Evolutionary conservation across 2,329 filamentous ascomycete species (phyloP), one percentile per base, ranked within the genome.

Genomic region (Fusarium miscanthi): DNA sequence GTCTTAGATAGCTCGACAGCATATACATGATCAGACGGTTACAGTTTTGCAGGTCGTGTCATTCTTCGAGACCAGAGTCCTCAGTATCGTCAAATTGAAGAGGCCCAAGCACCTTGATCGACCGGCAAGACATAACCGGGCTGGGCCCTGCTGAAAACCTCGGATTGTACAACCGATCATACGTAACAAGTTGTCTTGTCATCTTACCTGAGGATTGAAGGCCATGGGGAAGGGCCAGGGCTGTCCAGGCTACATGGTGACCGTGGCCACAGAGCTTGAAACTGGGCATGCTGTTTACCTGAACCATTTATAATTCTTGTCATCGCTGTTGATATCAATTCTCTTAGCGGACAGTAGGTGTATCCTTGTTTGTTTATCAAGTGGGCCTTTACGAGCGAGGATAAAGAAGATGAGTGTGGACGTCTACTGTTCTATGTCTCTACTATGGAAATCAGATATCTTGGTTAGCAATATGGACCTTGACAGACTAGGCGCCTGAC

Each of bases 111-210:
- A 64, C 59, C 30, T 58, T 59, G 74, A 75, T 76, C 70, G 62
- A 49, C 70, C 49, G 59, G 59, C 62, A 75, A 62, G 68, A 45
- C 60, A 65, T 60, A 75, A 69, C 65, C 57, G 63, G 76, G 60
- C 37, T 66, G 35, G 70, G 67, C 73, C 73, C 69, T 74, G 61
- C 66, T 65, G 42, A 62, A 59, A 70, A 61, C 63, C 52, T 63
- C 48, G 56, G 63, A 21, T 63, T 66, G 25, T 37, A 65, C 51
- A 64, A 59, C 42, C 43, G 48, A 53, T 53, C 19, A 52, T 53
- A 59, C 53, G 58, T 60, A 65, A 45, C 8, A 51, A 11, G 48
- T 21, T 35, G 23, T 51, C 31, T 51, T 25, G 48, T 49, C 41
- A 30, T 42, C 30, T 31, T 19, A 16, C 49, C 19, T n/a, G 25